Evolutionary conservation across 2,329 filamentous ascomycete genomes (phyloP).

Genomic region (Zasmidium cellare): DNA sequence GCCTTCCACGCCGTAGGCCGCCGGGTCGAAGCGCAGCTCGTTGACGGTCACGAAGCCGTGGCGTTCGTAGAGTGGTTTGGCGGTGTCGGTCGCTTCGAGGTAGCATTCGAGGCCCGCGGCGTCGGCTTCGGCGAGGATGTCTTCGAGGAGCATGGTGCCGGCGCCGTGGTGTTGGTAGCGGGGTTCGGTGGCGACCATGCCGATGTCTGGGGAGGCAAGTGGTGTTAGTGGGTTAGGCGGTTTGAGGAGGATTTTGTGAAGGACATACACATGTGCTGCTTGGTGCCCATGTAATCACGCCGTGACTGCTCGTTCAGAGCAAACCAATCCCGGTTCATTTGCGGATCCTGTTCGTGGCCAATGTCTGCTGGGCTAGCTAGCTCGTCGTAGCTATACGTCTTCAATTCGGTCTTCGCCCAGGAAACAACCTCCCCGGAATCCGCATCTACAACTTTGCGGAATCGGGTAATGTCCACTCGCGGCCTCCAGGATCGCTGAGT

Average conservation of each 20-base stretch:
- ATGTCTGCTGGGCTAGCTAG: constrained; percentile 28
- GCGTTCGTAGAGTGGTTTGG: constrained; percentile 34
- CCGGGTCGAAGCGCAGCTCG: constrained; percentile 33
- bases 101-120: constrained; percentile 41
- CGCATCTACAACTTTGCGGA: constrained; percentile 32
- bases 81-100: constrained; percentile 41
- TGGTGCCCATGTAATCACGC: constrained; percentile 30
- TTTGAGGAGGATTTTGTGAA: not conserved
- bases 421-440: constrained; percentile 31
- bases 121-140: constrained; percentile 44
- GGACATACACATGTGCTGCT: constrained; percentile 32
- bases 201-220: constrained; percentile 26
- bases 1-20: constrained; percentile 28
- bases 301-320: constrained; percentile 33
- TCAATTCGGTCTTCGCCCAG: constrained; percentile 33
- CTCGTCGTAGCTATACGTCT: constrained; percentile 29
- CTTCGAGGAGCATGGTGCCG: constrained; percentile 41
- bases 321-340: constrained; percentile 38
- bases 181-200: constrained; percentile 42
- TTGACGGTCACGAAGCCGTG: constrained; percentile 34
- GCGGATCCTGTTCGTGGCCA: constrained; percentile 31
- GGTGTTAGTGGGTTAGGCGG: not conserved
- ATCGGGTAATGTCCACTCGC: constrained; percentile 15
- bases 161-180: constrained; percentile 45
- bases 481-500: constrained; percentile 11